These are phyloP conservation scores for Craterostigma plantagineum DNA, from an alignment of 257 asterid genomes.

Conservation along the genomic window DNA sequence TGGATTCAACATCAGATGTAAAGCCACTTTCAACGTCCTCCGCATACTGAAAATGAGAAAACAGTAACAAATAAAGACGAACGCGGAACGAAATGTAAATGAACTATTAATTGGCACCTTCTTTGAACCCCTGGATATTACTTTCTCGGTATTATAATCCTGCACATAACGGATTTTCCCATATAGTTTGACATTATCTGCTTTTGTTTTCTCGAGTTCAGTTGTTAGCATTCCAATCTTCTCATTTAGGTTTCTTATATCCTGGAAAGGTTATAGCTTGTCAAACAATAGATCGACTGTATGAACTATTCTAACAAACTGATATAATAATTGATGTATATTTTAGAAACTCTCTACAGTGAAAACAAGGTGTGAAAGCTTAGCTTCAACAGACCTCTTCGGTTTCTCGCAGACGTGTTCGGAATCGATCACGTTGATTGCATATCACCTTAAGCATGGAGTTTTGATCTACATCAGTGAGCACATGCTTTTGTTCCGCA, in stretches of 20 bases:
- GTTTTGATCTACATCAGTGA: conserved; percentile 74
- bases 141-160: conserved; percentile 95
- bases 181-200: conserved; percentile 92
- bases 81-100: conserved; percentile 8
- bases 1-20: conserved; percentile 95
- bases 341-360: no score
- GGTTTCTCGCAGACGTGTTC: conserved; percentile 89
- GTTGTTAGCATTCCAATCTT: conserved; percentile 58
- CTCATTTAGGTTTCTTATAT: conserved; percentile 85
- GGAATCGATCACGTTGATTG: conserved; percentile 94
- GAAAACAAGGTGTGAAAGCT: neutral
- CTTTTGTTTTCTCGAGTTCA: conserved; percentile 88
- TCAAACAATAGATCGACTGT: conserved; percentile 6
- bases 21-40: conserved; percentile 94
- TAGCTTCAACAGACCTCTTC: conserved; percentile 53
- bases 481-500: conserved; percentile 52
- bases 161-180: conserved; percentile 96
- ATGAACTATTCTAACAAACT: neutral
- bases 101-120: conserved; percentile 50
- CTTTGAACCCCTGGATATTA: conserved; percentile 90
- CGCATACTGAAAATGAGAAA: conserved; percentile 39
- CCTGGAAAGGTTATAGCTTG: conserved; percentile 23
- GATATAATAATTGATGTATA: neutral
- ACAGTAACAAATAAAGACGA: conserved; percentile 11
- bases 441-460: conserved; percentile 98